phyloP scores from a whole-genome alignment of 495 filamentous ascomycete species.

The Cryomyces minteri region DNA sequence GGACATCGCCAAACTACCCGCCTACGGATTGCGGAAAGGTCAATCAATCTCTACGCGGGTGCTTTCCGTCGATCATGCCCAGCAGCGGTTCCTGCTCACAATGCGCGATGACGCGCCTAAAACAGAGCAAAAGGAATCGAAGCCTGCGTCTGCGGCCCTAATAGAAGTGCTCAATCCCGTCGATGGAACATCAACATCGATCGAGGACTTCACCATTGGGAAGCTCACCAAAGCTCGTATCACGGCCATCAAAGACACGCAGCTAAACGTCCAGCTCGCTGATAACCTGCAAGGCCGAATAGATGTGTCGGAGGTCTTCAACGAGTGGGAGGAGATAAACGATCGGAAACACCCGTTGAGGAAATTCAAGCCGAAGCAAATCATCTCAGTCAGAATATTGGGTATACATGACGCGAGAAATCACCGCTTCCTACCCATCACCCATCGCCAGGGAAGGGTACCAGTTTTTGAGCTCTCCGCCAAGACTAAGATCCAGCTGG shows the following conservation, averaged over 20 bases:
- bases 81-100: constrained; percentile 41
- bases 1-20: constrained; percentile 42
- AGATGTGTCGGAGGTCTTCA: constrained; percentile 76
- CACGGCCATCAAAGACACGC: constrained; percentile 64
- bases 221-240: constrained; percentile 63
- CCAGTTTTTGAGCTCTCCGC: constrained; percentile 81
- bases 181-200: constrained; percentile 42
- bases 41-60: constrained; percentile 57
- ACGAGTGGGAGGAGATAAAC: constrained; percentile 68
- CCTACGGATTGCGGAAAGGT: constrained; percentile 56
- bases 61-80: constrained; percentile 40
- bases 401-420: constrained; percentile 81
- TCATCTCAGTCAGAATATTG: constrained; percentile 56
- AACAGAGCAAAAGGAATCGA: constrained; percentile 9
- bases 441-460: constrained; percentile 55
- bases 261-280: constrained; percentile 77
- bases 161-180: constrained; percentile 41
- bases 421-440: constrained; percentile 81
- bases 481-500: constrained; percentile 46
- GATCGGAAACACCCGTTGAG: constrained; percentile 62
- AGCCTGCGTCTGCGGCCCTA: constrained; percentile 1
- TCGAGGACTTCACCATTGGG: constrained; percentile 56
- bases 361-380: constrained; percentile 48
- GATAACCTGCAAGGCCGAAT: constrained; percentile 84
- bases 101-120: constrained; percentile 26